A percentile compares a stretch with the other conserved stretches of the same genome.
Evolutionary conservation across 2,329 filamentous ascomycete species (phyloP).

Genomic region (Hypoxylon sp.): DNA sequence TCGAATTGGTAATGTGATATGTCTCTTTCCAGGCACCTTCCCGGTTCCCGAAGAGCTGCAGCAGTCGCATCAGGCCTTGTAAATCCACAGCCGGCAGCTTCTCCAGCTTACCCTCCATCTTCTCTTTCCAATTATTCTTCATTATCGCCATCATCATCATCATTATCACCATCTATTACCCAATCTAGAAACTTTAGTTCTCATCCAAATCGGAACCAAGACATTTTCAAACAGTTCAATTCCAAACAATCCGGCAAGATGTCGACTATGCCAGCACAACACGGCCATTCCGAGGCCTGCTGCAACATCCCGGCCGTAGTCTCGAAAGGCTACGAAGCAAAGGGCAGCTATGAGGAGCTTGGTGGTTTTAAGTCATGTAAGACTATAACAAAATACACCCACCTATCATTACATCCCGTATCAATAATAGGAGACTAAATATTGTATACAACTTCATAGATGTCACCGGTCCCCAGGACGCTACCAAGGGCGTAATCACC

Average conservation of each 20-base stretch:
- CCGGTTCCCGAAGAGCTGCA: conserved; percentile 33
- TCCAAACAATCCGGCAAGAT: conserved; percentile 46
- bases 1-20: conserved; percentile 15
- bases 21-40: conserved; percentile 32
- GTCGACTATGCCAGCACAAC: conserved; percentile 60
- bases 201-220: conserved; percentile 17
- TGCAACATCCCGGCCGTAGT: conserved; percentile 67
- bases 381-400: neutral
- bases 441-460: too few species aligned
- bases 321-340: conserved; percentile 61
- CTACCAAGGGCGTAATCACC: conserved; percentile 66
- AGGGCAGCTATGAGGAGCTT: conserved; percentile 65
- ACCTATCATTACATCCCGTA: too few species aligned
- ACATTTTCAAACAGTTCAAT: conserved; percentile 16
- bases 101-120: conserved; percentile 19
- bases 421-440: too few species aligned
- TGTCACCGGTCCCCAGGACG: conserved; percentile 56
- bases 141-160: conserved; percentile 6
- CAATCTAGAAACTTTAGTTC: conserved; percentile 29
- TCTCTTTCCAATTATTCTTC: conserved; percentile 18
- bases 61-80: conserved; percentile 32
- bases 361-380: conserved; percentile 64
- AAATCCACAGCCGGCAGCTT: conserved; percentile 22
- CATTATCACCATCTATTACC: conserved; percentile 14
- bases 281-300: conserved; percentile 65